Evolutionary conservation across 2,329 filamentous ascomycete genomes (phyloP), one percentile per base, ranked within the genome.

Genomic region (Cadophora malorum): DNA sequence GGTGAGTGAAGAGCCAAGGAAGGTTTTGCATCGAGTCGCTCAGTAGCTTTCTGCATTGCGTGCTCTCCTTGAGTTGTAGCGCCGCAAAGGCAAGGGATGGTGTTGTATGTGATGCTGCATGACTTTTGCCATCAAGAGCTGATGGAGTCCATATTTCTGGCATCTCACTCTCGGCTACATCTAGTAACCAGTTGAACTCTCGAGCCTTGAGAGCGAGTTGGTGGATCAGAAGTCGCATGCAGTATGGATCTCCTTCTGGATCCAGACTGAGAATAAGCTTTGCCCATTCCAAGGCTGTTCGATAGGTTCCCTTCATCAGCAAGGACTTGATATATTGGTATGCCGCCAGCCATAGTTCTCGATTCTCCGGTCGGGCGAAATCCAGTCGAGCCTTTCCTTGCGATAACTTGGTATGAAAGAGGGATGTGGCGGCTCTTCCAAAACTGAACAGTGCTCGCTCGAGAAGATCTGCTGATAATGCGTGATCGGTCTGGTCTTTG

Each of bases 361-460:
- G 87, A 78, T 98, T 98, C 78, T 97, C 94, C 0, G 91, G 90
- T 47, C 93, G 85, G 23, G 85, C 81, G 77, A 97, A 98, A 76
- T 95, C 88, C 10, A 99, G 81, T 19, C 93, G 86, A 6, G 93
- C 94, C 72, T 89, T 89, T 41, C 96, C 96, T 76, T 90, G 86
- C 65, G 91, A 86, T 6, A 99, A 80, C 70, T 90, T 90, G 66
- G 88, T 87, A 8, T 90, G 85, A 78, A 98, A 99, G 0, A 91
- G 88, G 9, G 93, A 95, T 68, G 96, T 90, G 0, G 93, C 89
- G 3, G 94, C 92, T 47, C 95, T 88, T n/a, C 95, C 96, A 77
- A 98, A 95, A 0, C 92, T 92, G 81, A 97, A 98, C 6, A 99
- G 85, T 0, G 95, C 94, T 56, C 96, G 88, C 80, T 98, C 95